Conservation (phyloP, 23 red algal genomes). For the Cyanidiococcus yangmingshanensis region DNA sequence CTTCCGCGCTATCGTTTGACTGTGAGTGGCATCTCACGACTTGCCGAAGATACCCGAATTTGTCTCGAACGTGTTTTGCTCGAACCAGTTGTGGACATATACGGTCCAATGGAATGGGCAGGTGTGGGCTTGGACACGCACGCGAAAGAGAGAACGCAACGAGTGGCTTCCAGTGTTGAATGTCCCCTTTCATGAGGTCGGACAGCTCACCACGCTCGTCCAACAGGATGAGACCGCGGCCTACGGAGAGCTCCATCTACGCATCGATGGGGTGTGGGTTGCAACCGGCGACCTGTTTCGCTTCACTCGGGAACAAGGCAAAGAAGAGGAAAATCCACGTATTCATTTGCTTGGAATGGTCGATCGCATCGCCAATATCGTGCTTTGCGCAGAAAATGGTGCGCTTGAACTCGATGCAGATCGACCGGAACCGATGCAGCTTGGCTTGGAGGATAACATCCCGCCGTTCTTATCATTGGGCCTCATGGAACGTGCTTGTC, state of each 20-base stretch:
- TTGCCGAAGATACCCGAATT: neutral
- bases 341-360: neutral
- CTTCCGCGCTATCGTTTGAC: constrained; percentile 3
- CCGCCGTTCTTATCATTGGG: constrained; percentile 9
- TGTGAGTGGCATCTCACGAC: constrained; percentile 10
- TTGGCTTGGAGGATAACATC: neutral
- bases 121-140: neutral
- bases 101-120: neutral
- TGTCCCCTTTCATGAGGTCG: neutral
- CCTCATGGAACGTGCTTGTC: constrained; percentile 2
- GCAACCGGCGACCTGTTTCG: neutral
- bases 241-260: constrained; percentile 11
- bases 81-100: neutral
- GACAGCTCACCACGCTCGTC: neutral
- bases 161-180: neutral
- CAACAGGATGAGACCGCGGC: neutral
- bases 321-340: neutral
- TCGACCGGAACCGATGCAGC: neutral
- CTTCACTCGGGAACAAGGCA: neutral
- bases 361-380: neutral
- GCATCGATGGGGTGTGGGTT: neutral
- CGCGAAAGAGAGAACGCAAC: neutral
- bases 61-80: constrained; percentile 3
- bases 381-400: neutral
- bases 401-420: neutral